A percentile compares a stretch with the other conserved stretches of the same genome.
These are phyloP conservation scores for Leccinum disarticulatum DNA, from an alignment of 768 basidiomycete species.

Conservation along the genomic window DNA sequence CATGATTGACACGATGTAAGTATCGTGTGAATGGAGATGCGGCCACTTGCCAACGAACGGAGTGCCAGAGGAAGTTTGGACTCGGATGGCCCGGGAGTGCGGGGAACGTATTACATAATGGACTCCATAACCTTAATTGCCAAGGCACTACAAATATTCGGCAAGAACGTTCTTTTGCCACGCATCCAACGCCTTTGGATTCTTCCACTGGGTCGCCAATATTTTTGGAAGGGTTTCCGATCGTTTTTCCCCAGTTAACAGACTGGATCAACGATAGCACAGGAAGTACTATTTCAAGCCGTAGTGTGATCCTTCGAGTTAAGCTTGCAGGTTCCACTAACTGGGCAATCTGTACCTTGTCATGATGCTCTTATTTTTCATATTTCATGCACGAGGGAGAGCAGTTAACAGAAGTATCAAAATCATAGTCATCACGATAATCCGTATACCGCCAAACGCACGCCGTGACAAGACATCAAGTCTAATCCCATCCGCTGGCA, in stretches of 20 bases:
- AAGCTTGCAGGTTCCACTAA: not conserved
- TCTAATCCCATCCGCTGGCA: slow-evolving; percentile 32
- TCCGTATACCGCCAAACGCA: slow-evolving; percentile 13
- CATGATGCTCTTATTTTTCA: slow-evolving; percentile 15
- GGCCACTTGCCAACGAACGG: too few relatives aligned
- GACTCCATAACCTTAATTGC: too few relatives aligned
- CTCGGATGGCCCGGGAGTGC: too few relatives aligned
- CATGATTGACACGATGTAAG: too few relatives aligned
- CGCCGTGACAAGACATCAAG: not conserved
- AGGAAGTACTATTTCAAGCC: not conserved
- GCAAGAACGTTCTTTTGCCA: too few relatives aligned
- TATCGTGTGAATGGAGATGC: too few relatives aligned
- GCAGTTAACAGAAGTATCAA: slow-evolving; percentile 18
- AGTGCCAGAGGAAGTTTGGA: too few relatives aligned
- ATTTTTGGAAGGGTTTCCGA: not conserved
- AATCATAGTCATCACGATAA: slow-evolving; percentile 21
- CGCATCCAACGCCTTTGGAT: not conserved
- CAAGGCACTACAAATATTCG: too few relatives aligned
- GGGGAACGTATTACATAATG: too few relatives aligned
- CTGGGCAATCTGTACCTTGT: not conserved
- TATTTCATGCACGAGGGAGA: slow-evolving; percentile 15
- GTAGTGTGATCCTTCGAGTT: not conserved
- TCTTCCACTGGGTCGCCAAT: not conserved
- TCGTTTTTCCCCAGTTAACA: not conserved
- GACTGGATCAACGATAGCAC: too few relatives aligned